These are phyloP conservation scores for Bipolaris oryzae DNA, from an alignment of 2,329 filamentous ascomycete genomes.

Conservation along the genomic window DNA sequence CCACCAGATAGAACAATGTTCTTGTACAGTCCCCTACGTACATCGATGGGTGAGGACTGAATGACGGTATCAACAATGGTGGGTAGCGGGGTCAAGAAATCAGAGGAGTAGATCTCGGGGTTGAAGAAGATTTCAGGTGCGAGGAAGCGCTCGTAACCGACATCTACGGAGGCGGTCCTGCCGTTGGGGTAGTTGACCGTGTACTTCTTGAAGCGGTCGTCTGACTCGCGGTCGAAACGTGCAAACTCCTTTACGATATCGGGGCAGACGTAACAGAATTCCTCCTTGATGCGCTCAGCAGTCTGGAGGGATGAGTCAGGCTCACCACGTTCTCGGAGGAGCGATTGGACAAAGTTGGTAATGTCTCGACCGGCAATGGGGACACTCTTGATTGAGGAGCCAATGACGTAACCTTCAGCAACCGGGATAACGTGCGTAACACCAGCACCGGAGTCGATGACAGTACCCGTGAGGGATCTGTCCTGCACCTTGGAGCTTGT, in stretches of 20 bases:
- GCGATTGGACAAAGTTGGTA: conserved; percentile 96
- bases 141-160: conserved; percentile 97
- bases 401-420: conserved; percentile 98
- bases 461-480: conserved; percentile 92
- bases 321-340: conserved; percentile 94
- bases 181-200: conserved; percentile 85
- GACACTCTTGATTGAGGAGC: conserved; percentile 98
- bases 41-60: conserved; percentile 96
- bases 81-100: conserved; percentile 94
- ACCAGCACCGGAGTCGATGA: conserved; percentile 98
- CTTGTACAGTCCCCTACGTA: conserved; percentile 96
- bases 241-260: conserved; percentile 99
- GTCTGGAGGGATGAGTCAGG: conserved; percentile 97
- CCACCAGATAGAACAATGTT: conserved; percentile 98
- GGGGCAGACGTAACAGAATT: conserved; percentile 97
- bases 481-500: conserved; percentile 98
- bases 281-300: conserved; percentile 97
- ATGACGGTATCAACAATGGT: conserved; percentile 96
- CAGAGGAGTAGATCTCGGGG: conserved; percentile 98
- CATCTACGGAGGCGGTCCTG: conserved; percentile 82
- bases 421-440: conserved; percentile 99
- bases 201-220: conserved; percentile 84
- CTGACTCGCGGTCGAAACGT: conserved; percentile 90
- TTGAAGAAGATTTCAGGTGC: conserved; percentile 99
- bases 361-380: conserved; percentile 98